phyloP scores from a whole-genome alignment of 495 filamentous ascomycete species.

The Neurospora cerealis region DNA sequence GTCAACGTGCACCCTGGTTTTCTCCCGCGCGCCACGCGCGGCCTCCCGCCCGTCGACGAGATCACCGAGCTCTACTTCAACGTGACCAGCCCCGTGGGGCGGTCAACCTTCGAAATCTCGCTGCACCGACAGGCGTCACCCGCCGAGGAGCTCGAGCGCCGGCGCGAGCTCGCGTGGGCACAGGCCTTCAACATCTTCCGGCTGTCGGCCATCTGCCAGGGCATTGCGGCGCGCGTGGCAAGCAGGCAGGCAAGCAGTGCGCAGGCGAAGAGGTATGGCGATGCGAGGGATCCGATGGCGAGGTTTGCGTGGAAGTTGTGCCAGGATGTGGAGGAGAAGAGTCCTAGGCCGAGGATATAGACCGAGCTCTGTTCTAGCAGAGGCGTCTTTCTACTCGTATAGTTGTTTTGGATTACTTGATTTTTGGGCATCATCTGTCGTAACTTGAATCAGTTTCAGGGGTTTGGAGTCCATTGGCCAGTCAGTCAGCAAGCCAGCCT shows the following conservation, averaged over 20 bases:
- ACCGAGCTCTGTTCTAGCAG: not conserved
- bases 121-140: slow-evolving; percentile 1
- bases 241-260: slow-evolving; percentile 82
- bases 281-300: slow-evolving; percentile 54
- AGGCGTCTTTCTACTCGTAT: not conserved
- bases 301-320: slow-evolving; percentile 61
- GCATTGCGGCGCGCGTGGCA: slow-evolving; percentile 81
- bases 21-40: slow-evolving; percentile 49
- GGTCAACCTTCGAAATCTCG: slow-evolving; percentile 19
- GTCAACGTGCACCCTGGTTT: slow-evolving; percentile 41
- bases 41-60: slow-evolving; percentile 63
- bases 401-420: not conserved
- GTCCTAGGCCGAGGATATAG: not conserved
- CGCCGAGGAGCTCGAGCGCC: slow-evolving; percentile 31
- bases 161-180: slow-evolving; percentile 57
- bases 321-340: not conserved
- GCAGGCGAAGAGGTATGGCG: slow-evolving; percentile 62
- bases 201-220: slow-evolving; percentile 79
- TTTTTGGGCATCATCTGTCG: not conserved
- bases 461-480: not conserved
- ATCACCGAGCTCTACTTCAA: slow-evolving; percentile 70
- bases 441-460: not conserved
- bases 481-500: not conserved
- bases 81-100: slow-evolving; percentile 54
- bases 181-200: slow-evolving; percentile 49